These are phyloP conservation scores for Mycena filopes DNA, from an alignment of 768 basidiomycete genomes.

Conservation along the genomic window DNA sequence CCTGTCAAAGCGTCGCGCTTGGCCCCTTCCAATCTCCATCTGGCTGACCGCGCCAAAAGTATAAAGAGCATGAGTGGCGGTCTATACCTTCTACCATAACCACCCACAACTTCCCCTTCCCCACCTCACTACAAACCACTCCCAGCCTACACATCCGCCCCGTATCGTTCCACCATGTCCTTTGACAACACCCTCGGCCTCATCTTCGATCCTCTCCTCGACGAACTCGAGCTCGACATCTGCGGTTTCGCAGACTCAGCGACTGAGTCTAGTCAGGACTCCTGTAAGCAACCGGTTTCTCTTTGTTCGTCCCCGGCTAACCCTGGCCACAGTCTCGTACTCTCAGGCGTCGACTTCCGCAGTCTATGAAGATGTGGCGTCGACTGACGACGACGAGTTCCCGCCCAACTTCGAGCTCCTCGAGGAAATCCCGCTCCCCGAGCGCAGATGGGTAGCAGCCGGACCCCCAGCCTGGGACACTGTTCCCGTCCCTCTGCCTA, in stretches of 20 bases:
- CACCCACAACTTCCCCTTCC: not conserved
- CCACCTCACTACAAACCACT: too few species aligned
- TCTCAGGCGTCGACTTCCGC: slow-evolving; percentile 18
- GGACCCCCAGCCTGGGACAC: slow-evolving; percentile 4
- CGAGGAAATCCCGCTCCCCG: slow-evolving; percentile 4
- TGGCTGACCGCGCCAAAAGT: slow-evolving; percentile 7
- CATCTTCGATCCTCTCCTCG: slow-evolving; percentile 29
- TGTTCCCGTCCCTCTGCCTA: not conserved
- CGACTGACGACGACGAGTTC: not conserved
- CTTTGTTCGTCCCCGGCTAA: not conserved
- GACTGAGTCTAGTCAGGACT: slow-evolving; percentile 5
- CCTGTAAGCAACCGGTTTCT: slow-evolving; percentile 1
- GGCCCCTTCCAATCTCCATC: slow-evolving; percentile 5
- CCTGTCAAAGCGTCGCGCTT: slow-evolving; percentile 22
- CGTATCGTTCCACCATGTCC: not conserved
- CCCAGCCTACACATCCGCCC: not conserved
- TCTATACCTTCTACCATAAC: not conserved
- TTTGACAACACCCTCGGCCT: slow-evolving; percentile 8
- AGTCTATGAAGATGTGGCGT: slow-evolving; percentile 8
- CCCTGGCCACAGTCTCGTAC: not conserved
- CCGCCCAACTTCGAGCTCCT: slow-evolving; percentile 7
- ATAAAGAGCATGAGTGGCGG: slow-evolving; percentile 19
- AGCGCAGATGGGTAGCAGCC: slow-evolving; percentile 24
- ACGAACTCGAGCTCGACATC: slow-evolving; percentile 26
- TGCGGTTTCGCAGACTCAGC: slow-evolving; percentile 12